phyloP scores from a whole-genome alignment of 2,329 filamentous ascomycete genomes.

The Fusarium dimerum region DNA sequence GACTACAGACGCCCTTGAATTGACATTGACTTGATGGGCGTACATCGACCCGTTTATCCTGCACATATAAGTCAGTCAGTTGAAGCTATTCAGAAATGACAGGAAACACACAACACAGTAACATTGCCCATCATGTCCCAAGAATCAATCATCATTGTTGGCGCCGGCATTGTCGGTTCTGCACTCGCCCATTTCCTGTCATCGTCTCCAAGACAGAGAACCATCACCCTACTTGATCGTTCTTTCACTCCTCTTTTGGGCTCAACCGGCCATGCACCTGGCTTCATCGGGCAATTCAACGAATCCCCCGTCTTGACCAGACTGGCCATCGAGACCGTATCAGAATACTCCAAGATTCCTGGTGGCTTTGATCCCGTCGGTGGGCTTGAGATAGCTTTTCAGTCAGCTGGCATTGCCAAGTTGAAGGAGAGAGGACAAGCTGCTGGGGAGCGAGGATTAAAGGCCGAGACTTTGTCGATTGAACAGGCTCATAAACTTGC shows the following conservation, averaged over 20 bases:
- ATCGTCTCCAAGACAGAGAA: slow-evolving; percentile 1
- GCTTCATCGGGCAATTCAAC: slow-evolving; percentile 27
- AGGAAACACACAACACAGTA: too few relatives aligned
- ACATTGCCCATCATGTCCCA: too few relatives aligned
- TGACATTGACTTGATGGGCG: too few relatives aligned
- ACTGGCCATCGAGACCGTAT: slow-evolving; percentile 22
- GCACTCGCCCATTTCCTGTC: slow-evolving; percentile 13
- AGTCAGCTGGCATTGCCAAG: slow-evolving; percentile 3
- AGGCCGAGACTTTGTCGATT: slow-evolving; percentile 9
- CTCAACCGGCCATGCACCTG: slow-evolving; percentile 23
- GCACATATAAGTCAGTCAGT: too few relatives aligned
- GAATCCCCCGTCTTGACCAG: slow-evolving; percentile 22
- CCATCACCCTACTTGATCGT: slow-evolving; percentile 21
- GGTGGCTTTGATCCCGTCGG: slow-evolving; percentile 23
- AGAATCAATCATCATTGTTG: slow-evolving; percentile 20
- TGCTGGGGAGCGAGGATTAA: slow-evolving; percentile 11
- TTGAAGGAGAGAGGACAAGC: slow-evolving; percentile 7
- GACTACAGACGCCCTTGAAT: too few relatives aligned
- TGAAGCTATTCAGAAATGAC: too few relatives aligned
- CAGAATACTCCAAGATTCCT: slow-evolving; percentile 21
- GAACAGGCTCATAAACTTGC: slow-evolving; percentile 13
- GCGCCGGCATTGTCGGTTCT: slow-evolving; percentile 23
- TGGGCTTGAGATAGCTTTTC: slow-evolving; percentile 22
- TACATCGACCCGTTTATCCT: too few relatives aligned
- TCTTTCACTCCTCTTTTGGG: slow-evolving; percentile 14